phyloP scores from a whole-genome alignment of 2,329 filamentous ascomycete species.

The Lecanoromycetidae sp. region DNA sequence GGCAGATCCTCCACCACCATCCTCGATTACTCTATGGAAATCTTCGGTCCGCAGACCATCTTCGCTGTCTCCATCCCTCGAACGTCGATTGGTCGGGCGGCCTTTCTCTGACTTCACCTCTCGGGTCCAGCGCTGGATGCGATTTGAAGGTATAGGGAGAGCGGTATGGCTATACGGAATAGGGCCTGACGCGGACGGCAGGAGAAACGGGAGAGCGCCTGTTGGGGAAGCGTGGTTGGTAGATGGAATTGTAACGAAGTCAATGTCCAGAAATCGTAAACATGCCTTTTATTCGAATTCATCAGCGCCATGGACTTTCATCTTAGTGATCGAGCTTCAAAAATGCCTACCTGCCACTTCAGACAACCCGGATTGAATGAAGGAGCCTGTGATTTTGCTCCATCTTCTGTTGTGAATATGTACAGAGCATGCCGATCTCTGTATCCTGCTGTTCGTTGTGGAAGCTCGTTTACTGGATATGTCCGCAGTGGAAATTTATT shows the following conservation, averaged over 20 bases:
- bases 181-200: conserved; percentile 35
- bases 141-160: conserved; percentile 47
- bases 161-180: conserved; percentile 23
- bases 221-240: conserved; percentile 90
- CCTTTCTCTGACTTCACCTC: conserved; percentile 12
- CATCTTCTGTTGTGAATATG: conserved; percentile 59
- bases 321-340: too few species aligned
- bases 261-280: conserved; percentile 61
- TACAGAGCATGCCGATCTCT: conserved; percentile 51
- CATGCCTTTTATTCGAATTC: conserved; percentile 49
- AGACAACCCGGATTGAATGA: conserved; percentile 89
- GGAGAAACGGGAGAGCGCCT: conserved; percentile 76
- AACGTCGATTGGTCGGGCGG: too few species aligned
- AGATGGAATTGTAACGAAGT: conserved; percentile 56
- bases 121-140: conserved; percentile 57
- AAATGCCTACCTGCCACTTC: conserved; percentile 88
- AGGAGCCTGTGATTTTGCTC: conserved; percentile 48
- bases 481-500: conserved; percentile 67
- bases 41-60: background rate
- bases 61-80: background rate
- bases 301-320: background rate
- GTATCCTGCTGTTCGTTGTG: conserved; percentile 42
- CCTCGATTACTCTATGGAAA: too few species aligned
- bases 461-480: conserved; percentile 64
- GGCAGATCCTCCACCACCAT: too few species aligned